Evolutionary conservation across 2,329 filamentous ascomycete species (phyloP), one percentile per base, ranked within the genome.

Genomic region (Calonectria naviculata): DNA sequence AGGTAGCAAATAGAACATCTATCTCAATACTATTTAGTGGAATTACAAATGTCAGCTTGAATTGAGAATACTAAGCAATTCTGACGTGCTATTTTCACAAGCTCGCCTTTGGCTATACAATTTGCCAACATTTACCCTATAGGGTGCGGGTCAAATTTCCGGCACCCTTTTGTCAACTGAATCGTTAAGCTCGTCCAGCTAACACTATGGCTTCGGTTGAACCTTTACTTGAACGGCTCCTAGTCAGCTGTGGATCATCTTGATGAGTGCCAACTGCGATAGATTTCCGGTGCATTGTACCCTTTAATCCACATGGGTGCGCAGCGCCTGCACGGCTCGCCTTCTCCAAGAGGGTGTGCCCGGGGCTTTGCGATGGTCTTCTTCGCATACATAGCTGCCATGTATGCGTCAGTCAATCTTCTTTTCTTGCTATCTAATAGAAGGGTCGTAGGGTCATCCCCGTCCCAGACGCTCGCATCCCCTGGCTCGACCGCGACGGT

Each of bases 31-130:
- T 3, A n/a, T 38, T n/a, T 13, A 31, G 12, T 31, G 24, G 15
- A 38, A 63, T 68, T 46, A 68, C 66, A 63, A 68, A 68, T 56
- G 28, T 41, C 4, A 8, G 13, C 52, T 21, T 24, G 41, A 13
- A 46, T 60, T 38, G 6, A 26, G 21, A 61, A 46, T 41, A 28
- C 34, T 26, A 21, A 36, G 46, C 31, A 9, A 38, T 26, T 64
- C 38, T 66, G 47, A 54, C 63, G 47, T 66, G 49, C 49, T 46
- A 38, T 28, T 58, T 21, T 58, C 2, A 26, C 31, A 13, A 19
- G 13, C 34, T 6, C 6, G 3, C 21, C 12, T 6, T 12, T 3
- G 19, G 8, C 13, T 19, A 29, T 3, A 52, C 26, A 17, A 12
- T n/a, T 31, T 17, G 2, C 9, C 21, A 9, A 13, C 13, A 58